These are phyloP conservation scores for Talaromyces wortmannii DNA, from an alignment of 495 filamentous ascomycete genomes.

Conservation along the genomic window DNA sequence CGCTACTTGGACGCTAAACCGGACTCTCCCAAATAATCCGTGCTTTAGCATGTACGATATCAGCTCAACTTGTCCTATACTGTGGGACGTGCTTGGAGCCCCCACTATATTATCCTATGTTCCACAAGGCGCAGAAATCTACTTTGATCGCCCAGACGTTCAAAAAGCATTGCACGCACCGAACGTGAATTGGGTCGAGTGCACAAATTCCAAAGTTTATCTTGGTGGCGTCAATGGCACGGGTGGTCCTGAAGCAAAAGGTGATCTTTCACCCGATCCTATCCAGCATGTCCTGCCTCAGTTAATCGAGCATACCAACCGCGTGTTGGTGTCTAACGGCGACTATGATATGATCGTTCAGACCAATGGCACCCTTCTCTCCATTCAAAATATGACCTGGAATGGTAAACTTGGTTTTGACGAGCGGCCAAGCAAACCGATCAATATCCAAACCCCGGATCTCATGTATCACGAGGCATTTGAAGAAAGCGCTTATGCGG, in stretches of 20 bases:
- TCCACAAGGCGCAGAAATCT: slow-evolving; percentile 36
- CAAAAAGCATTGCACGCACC: slow-evolving; percentile 51
- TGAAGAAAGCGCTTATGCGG: slow-evolving; percentile 17
- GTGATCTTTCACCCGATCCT: slow-evolving; percentile 34
- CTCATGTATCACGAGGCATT: slow-evolving; percentile 24
- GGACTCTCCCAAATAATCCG: slow-evolving; percentile 43
- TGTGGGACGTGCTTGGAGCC: slow-evolving; percentile 44
- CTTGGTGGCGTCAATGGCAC: slow-evolving; percentile 30
- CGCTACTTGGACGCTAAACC: slow-evolving; percentile 32
- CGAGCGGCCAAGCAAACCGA: slow-evolving; percentile 24
- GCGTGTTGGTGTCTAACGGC: slow-evolving; percentile 53
- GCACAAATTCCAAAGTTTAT: slow-evolving; percentile 24
- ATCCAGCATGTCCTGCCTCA: slow-evolving; percentile 46
- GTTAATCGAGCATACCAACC: slow-evolving; percentile 56
- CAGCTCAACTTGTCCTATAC: slow-evolving; percentile 33
- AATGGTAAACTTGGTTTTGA: slow-evolving; percentile 55
- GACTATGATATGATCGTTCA: slow-evolving; percentile 56
- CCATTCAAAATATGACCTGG: slow-evolving; percentile 67
- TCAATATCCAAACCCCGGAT: slow-evolving; percentile 29
- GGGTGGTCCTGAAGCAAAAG: slow-evolving; percentile 27
- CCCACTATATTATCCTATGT: slow-evolving; percentile 31
- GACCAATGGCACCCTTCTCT: slow-evolving; percentile 52
- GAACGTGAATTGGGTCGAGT: slow-evolving; percentile 34
- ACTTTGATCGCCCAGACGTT: slow-evolving; percentile 53
- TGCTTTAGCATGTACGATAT: slow-evolving; percentile 58